Percentiles rank a stretch among this genome's conserved stretches.
Conservation (phyloP, 2,329 filamentous ascomycete genomes). For the Geosmithia putterillii region DNA sequence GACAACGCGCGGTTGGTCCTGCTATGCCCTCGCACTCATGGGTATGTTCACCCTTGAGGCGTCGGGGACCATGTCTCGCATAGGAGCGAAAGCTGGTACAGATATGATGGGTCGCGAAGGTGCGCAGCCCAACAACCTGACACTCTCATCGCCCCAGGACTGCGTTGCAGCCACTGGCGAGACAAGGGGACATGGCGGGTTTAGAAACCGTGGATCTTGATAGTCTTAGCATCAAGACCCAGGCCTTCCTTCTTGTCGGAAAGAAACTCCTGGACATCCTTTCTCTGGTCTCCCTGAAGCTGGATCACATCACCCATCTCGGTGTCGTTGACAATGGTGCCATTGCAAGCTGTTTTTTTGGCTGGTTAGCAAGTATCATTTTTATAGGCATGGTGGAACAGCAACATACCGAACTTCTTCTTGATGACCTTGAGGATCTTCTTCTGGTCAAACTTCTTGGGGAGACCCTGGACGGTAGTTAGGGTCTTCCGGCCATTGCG, state of each 20-base stretch:
- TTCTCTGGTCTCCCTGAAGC: slow-evolving; percentile 98
- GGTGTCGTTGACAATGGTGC: slow-evolving; percentile 90
- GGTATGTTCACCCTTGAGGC: slow-evolving; percentile 12
- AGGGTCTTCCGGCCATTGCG: slow-evolving; percentile 99
- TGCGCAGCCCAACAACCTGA: slow-evolving; percentile 10
- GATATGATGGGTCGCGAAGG: not conserved
- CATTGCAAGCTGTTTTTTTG: slow-evolving; percentile 85
- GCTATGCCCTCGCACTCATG: slow-evolving; percentile 7
- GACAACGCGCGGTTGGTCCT: not conserved
- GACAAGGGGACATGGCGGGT: slow-evolving; percentile 24
- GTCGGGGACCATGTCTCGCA: slow-evolving; percentile 1
- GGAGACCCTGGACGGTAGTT: slow-evolving; percentile 97
- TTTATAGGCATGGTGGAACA: not conserved
- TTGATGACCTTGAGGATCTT: slow-evolving; percentile 99
- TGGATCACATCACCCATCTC: slow-evolving; percentile 99
- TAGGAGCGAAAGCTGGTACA: not conserved
- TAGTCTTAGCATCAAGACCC: slow-evolving; percentile 89
- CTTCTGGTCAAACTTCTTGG: slow-evolving; percentile 98
- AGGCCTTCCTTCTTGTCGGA: slow-evolving; percentile 91
- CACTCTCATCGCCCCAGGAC: slow-evolving; percentile 14
- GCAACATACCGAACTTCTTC: slow-evolving; percentile 81
- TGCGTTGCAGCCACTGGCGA: slow-evolving; percentile 17
- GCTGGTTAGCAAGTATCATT: slow-evolving; percentile 1
- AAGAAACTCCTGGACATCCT: slow-evolving; percentile 96
- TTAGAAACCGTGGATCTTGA: slow-evolving; percentile 65